Evolutionary conservation across 2,329 filamentous ascomycete genomes (phyloP).

Genomic region (Diaporthe vaccinii): DNA sequence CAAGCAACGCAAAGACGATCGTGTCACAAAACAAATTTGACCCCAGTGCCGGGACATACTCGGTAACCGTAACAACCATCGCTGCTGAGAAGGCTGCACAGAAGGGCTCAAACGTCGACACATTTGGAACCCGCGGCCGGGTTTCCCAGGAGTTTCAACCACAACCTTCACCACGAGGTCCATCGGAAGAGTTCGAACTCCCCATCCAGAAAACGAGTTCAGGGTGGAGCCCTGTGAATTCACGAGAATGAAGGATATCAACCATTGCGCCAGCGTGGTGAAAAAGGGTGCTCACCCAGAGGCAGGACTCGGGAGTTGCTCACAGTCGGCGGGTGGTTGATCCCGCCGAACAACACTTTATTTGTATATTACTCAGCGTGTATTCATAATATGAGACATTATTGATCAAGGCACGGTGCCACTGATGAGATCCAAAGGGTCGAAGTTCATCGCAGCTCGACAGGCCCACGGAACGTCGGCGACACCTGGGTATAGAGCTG

Average conservation of each 20-base stretch:
- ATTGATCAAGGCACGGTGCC: neutral
- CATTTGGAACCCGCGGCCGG: neutral
- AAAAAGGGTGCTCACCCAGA: neutral
- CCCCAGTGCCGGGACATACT: constrained; percentile 13
- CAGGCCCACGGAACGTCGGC: neutral
- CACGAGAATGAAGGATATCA: neutral
- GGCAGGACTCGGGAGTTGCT: constrained; percentile 21
- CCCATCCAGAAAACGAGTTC: constrained; percentile 2
- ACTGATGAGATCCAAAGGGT: neutral
- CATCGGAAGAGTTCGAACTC: constrained; percentile 12
- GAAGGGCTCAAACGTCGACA: neutral
- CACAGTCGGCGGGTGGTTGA: neutral
- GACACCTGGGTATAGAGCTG: neutral
- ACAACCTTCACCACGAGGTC: constrained; percentile 1
- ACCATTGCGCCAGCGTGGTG: neutral
- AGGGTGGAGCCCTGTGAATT: constrained; percentile 12
- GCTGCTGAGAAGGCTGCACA: constrained; percentile 3
- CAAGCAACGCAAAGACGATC: constrained; percentile 1
- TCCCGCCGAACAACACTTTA: neutral
- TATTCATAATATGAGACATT: constrained; percentile 10
- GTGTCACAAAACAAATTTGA: constrained; percentile 12
- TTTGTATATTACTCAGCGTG: constrained; percentile 4
- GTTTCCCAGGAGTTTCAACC: neutral
- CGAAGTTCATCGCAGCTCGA: neutral
- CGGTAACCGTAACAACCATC: constrained; percentile 4